Percentiles rank a stretch among this genome's conserved stretches.
These are phyloP conservation scores for Kwoniella europaea DNA, from an alignment of 768 basidiomycete species.

Conservation along the genomic window DNA sequence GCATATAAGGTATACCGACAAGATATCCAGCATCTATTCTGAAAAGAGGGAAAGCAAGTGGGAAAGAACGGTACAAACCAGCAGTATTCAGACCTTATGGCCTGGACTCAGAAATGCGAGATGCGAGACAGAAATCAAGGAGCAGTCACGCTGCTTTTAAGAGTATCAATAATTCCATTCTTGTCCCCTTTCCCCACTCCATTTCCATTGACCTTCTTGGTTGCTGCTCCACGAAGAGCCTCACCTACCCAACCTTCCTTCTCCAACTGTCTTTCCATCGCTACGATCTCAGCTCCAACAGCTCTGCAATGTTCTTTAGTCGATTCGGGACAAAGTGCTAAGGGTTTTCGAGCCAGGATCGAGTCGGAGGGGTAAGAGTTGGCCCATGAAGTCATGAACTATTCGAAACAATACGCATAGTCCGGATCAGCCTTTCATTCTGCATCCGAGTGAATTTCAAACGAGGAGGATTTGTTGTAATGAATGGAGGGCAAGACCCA, in stretches of 20 bases:
- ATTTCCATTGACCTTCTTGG: slow-evolving; percentile 22
- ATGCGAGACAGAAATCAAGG: slow-evolving; percentile 44
- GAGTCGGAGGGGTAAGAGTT: slow-evolving; percentile 30
- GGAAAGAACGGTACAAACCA: too few species aligned
- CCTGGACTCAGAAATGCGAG: too few species aligned
- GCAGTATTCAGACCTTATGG: too few species aligned
- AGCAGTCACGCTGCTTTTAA: slow-evolving; percentile 20
- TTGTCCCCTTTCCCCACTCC: slow-evolving; percentile 1
- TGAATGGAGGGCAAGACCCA: slow-evolving; percentile 15
- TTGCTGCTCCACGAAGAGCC: not conserved
- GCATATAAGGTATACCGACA: too few species aligned
- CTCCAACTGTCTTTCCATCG: slow-evolving; percentile 32
- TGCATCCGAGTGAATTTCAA: too few species aligned
- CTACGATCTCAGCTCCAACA: slow-evolving; percentile 18
- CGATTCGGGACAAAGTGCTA: slow-evolving; percentile 30
- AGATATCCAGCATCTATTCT: too few species aligned
- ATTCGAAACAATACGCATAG: not conserved
- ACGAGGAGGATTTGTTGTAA: too few species aligned
- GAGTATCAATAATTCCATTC: not conserved
- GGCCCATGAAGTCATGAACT: slow-evolving; percentile 25
- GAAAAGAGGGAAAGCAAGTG: too few species aligned
- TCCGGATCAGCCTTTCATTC: too few species aligned
- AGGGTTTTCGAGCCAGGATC: slow-evolving; percentile 28
- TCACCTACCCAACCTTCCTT: slow-evolving; percentile 28
- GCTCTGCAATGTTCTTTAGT: slow-evolving; percentile 24